Evolutionary conservation across 2,329 filamentous ascomycete genomes (phyloP).

Genomic region (Neofusicoccum sp.): DNA sequence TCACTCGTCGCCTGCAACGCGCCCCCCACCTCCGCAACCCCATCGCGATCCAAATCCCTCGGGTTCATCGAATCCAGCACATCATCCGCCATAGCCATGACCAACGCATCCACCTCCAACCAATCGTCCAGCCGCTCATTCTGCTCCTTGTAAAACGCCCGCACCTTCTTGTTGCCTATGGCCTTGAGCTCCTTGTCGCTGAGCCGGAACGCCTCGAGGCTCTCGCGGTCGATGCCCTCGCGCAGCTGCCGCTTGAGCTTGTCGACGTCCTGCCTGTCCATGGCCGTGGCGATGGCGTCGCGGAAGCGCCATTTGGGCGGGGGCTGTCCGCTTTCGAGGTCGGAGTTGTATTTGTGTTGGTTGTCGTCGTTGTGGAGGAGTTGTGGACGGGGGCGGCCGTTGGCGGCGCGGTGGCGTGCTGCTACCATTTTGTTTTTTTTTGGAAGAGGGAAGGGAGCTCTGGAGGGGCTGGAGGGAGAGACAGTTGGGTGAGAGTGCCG

Average conservation of each 20-base stretch:
- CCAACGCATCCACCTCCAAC: constrained; percentile 61
- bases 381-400: not conserved
- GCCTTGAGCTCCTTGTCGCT: constrained; percentile 46
- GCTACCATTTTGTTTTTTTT: not conserved
- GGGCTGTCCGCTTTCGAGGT: not conserved
- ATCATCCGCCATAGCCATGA: constrained; percentile 56
- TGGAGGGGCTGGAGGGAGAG: not conserved
- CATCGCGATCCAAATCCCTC: constrained; percentile 57
- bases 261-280: constrained; percentile 48
- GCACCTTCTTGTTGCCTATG: constrained; percentile 57
- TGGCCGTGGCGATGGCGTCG: constrained; percentile 51
- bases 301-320: constrained; percentile 41
- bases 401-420: constrained; percentile 1
- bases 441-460: not conserved
- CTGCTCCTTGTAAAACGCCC: constrained; percentile 57
- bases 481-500: not conserved
- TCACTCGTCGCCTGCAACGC: constrained; percentile 53
- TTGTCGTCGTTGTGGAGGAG: not conserved
- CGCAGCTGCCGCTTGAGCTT: constrained; percentile 55
- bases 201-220: constrained; percentile 50
- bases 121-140: constrained; percentile 60
- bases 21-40: constrained; percentile 54
- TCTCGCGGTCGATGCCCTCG: constrained; percentile 49
- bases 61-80: constrained; percentile 64
- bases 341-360: not conserved